Percentiles rank a stretch among this genome's conserved stretches.
Evolutionary conservation across 352 stramenopile species (phyloP).

Genomic region (Phytophthora capsici): DNA sequence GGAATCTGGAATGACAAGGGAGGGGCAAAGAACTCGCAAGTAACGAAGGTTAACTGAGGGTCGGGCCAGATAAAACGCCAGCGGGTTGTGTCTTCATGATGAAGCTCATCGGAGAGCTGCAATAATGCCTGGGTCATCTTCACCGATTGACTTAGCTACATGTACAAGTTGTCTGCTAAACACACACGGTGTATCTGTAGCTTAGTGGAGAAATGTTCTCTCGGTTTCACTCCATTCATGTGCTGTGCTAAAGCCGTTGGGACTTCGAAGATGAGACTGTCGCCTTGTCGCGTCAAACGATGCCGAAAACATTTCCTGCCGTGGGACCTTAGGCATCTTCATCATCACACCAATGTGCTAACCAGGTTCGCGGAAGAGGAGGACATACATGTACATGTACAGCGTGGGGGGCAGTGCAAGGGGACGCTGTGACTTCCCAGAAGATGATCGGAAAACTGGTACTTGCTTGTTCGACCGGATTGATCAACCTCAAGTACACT

Average conservation of each 20-base stretch:
- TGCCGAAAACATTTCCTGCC: conserved; percentile 13
- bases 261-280: no score
- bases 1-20: conserved; percentile 8
- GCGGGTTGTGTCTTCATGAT: background rate
- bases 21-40: background rate
- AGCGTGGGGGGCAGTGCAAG: no score
- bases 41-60: background rate
- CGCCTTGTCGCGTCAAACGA: conserved; percentile 10
- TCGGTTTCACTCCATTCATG: no score
- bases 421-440: no score
- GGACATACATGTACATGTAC: no score
- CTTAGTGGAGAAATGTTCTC: background rate
- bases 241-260: no score
- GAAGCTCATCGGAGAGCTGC: background rate
- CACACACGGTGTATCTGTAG: background rate
- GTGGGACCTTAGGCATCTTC: background rate
- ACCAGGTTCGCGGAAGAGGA: background rate
- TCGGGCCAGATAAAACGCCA: conserved; percentile 13
- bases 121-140: no score
- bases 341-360: background rate
- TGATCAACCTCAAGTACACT: no score
- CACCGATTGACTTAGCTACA: background rate
- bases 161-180: no score
- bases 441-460: no score
- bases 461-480: no score